Evolutionary conservation across 306 rosid genomes (phyloP), one percentile per base, ranked within the genome.

Genomic region (Gleditsia sinensis): DNA sequence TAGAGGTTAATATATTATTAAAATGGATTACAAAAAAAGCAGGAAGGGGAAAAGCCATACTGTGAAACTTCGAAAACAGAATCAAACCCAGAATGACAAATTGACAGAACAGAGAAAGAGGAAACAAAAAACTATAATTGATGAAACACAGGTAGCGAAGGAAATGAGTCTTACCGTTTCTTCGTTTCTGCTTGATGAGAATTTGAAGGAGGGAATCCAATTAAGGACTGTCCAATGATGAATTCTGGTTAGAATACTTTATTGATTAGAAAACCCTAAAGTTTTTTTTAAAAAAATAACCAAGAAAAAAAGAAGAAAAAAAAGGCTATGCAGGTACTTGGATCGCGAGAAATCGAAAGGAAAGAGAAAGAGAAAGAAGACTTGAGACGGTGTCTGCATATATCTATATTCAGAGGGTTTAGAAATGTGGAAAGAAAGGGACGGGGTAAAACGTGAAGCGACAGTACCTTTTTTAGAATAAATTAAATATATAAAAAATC

Each of bases 131-230:
- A 24, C 19, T 43, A 13, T 50, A 69, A 6, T 20, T 20, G 57
- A 20, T 50, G 57, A 50, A 5, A 20, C 13, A 20, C 12, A 20
- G 4, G 67, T 62, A 14, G 48, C 76, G 45, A 80, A 68, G 66
- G 48, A 12, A 40, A 39, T 3, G 13, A 39, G 21, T 39, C 51
- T 21, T 27, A 63, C 45, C 69, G 21, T 21, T 39, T 76, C 69
- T 54, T 33, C 9, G 56, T 77, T 77, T 37, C 50, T 45, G 50
- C 5, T 45, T 13, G 4, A 16, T 0, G 50, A 14, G 50, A 14
- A 45, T 13, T 45, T 2, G 50, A 45, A 45, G 50, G 50, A 45
- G 50, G 50, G 50, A 45, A 45, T 16, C 50, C 20, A 45, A 42
- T 42, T 42, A 45, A 45, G 50, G 10, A 49, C 56, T 17, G 12